phyloP scores from a whole-genome alignment of 352 stramenopile genomes.

The Globisporangium cystogenes region DNA sequence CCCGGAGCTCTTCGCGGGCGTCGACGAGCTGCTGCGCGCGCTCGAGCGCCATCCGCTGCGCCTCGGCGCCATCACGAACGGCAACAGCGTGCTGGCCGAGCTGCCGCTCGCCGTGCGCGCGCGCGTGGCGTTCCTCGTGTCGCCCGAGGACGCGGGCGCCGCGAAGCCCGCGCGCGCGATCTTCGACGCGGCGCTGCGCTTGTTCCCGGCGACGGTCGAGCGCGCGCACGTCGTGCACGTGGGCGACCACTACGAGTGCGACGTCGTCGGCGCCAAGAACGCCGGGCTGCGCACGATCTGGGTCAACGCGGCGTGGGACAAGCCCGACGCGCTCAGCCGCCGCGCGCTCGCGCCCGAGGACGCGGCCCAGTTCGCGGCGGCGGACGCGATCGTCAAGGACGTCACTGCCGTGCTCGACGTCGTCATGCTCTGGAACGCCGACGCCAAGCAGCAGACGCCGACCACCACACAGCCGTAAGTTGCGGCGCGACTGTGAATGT shows the following conservation, averaged over 20 bases:
- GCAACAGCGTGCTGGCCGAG: conserved; percentile 46
- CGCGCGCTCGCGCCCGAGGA: conserved; percentile 1
- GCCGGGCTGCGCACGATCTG: conserved; percentile 62
- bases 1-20: conserved; percentile 54
- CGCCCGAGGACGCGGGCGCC: conserved; percentile 37
- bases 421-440: conserved; percentile 39
- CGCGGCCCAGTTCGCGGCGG: conserved; percentile 21
- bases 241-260: conserved; percentile 69
- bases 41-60: conserved; percentile 24
- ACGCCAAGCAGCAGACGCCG: conserved; percentile 1
- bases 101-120: conserved; percentile 38
- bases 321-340: conserved; percentile 28
- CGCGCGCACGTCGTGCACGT: conserved; percentile 58
- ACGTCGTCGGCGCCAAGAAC: conserved; percentile 58
- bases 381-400: conserved; percentile 57
- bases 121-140: conserved; percentile 47
- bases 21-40: conserved; percentile 36
- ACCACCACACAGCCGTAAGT: neutral
- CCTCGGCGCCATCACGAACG: conserved; percentile 68
- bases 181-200: conserved; percentile 46
- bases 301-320: conserved; percentile 43
- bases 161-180: conserved; percentile 43
- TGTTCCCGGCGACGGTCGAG: conserved; percentile 22
- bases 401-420: conserved; percentile 38
- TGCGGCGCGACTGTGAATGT: neutral